These are phyloP conservation scores for Lolium perenne DNA, from an alignment of 176 grass and related monocot species.

Conservation along the genomic window DNA sequence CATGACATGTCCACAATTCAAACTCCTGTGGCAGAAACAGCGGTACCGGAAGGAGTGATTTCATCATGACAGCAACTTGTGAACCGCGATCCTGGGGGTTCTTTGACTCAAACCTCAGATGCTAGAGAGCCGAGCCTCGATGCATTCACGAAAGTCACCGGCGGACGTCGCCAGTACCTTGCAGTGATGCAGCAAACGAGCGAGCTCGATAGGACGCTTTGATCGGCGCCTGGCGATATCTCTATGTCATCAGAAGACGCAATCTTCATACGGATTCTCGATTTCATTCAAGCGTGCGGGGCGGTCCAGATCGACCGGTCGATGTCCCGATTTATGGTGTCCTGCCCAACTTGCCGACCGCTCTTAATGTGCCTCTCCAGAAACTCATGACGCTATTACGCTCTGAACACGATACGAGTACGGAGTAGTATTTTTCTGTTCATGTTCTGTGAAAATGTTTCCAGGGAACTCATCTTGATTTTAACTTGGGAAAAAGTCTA, in stretches of 20 bases:
- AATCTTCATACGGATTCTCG: not conserved
- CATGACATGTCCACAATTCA: not conserved
- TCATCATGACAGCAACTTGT: not conserved
- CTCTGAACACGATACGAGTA: no score
- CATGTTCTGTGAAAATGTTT: no score
- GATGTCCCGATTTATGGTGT: slow-evolving; percentile 7
- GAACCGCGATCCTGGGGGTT: not conserved
- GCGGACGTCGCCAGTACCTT: not conserved
- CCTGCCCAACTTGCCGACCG: not conserved
- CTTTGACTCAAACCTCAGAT: slow-evolving; percentile 17
- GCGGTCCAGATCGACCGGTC: not conserved
- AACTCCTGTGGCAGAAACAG: not conserved
- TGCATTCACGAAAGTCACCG: not conserved
- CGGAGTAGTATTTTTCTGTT: no score
- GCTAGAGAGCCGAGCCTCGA: not conserved
- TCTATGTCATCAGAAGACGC: not conserved
- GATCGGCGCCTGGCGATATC: not conserved
- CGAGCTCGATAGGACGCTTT: not conserved
- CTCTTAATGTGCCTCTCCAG: slow-evolving; percentile 10
- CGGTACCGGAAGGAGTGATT: not conserved
- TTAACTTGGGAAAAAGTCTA: no score
- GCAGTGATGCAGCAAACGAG: not conserved
- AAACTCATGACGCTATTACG: not conserved
- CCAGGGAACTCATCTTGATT: no score
- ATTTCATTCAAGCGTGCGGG: slow-evolving; percentile 19